Base-by-base conservation (phyloP, 306 rosid species). In the Vigna radiata region DNA sequence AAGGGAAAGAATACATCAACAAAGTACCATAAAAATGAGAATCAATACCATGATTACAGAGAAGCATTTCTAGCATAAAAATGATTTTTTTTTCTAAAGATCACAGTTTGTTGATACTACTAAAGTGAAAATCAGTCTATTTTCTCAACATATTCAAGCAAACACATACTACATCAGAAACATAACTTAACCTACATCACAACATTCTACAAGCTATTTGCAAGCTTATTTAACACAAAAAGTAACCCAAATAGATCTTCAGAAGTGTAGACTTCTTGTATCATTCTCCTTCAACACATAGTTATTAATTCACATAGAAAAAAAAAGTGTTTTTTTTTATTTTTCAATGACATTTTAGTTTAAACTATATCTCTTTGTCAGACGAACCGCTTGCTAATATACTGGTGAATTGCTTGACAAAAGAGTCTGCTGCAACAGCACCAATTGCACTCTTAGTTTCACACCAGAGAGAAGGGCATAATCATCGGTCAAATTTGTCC, bases 401-500 rank as follows among this genome's bases (percentile, higher is more conserved):
- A 53, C 48, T 6, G 18, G 13, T 36, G 41, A 41, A 41, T 43
- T 19, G 74, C 61, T 50, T 15, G 50, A 69, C 52, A 17, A 31
- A 61, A 75, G 44, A 69, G 41, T 70, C 50, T 70, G 41, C 3
- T 5, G 21, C 37, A 14, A 50, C 4, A 3, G 11, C 65, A 71
- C 54, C 68, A 60, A 75, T 17, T 48, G 56, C 10, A 41, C 52
- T 31, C 58, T 41, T 13, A 68, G 68, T 27, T 71, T 76, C 67
- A 65, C 82, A 64, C 73, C 15, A 43, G 16, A 50, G 44, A 77
- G 21, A 64, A 68, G 48, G 79, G 60, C 17, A 63, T 12, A 81
- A 53, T 66, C 17, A 27, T 71, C 21, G 60, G 54, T 78, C 85
- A 81, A 78, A 61, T 74, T 54, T 84, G 80, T 84, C 76, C 80